Evolutionary conservation across 371 early-diverging fungal species (phyloP).

Genomic region (Lichtheimia hyalospora): DNA sequence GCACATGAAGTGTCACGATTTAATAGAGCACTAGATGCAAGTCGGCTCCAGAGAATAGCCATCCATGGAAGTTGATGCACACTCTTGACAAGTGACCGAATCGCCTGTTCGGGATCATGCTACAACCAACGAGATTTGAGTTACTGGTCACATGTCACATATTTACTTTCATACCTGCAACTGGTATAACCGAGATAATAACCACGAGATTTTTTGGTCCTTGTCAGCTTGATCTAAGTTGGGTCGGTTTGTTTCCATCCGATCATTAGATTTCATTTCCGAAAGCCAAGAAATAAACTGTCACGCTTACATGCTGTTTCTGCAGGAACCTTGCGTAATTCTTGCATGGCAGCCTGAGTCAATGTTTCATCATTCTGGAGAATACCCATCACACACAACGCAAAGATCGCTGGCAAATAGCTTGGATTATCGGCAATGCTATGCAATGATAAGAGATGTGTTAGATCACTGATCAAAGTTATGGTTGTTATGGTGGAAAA

Average conservation of each 20-base stretch:
- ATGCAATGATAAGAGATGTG: slow-evolving; percentile 6
- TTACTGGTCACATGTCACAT: background rate
- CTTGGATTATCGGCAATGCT: slow-evolving; percentile 56
- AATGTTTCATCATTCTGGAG: slow-evolving; percentile 71
- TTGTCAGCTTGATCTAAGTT: slow-evolving; percentile 34
- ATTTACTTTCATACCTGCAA: slow-evolving; percentile 26
- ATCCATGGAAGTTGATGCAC: slow-evolving; percentile 44
- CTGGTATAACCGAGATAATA: slow-evolving; percentile 36
- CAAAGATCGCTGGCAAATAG: slow-evolving; percentile 70
- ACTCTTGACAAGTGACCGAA: slow-evolving; percentile 30
- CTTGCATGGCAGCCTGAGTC: slow-evolving; percentile 73
- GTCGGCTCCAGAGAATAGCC: slow-evolving; percentile 32
- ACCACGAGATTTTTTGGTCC: slow-evolving; percentile 34
- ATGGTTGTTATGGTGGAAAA: too few species aligned
- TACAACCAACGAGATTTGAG: slow-evolving; percentile 7
- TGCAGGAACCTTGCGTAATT: slow-evolving; percentile 63
- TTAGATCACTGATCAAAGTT: too few species aligned
- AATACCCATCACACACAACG: slow-evolving; percentile 80
- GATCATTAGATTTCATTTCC: too few species aligned
- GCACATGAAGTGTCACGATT: slow-evolving; percentile 11
- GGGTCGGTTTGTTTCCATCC: background rate
- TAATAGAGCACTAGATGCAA: slow-evolving; percentile 26
- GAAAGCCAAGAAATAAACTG: background rate
- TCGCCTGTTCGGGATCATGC: slow-evolving; percentile 25
- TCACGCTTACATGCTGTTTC: slow-evolving; percentile 42